Evolutionary conservation across 768 basidiomycete species (phyloP).

Genomic region (Pholiota molesta): DNA sequence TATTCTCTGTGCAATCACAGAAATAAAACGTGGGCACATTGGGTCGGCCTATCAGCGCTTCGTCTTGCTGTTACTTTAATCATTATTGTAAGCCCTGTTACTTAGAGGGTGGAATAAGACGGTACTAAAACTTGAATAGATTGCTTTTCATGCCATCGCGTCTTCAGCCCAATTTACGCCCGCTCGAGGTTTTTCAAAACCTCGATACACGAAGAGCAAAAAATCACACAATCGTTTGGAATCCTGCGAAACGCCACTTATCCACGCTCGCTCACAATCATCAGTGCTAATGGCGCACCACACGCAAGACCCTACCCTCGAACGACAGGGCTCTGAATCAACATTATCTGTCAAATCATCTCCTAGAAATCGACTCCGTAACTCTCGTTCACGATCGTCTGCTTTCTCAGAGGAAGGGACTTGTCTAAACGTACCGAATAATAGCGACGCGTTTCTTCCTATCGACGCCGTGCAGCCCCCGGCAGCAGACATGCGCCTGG

Average conservation of each 20-base stretch:
- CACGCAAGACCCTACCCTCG: slow-evolving; percentile 13
- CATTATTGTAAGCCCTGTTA: slow-evolving; percentile 51
- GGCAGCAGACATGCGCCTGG: slow-evolving; percentile 39
- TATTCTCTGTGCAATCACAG: slow-evolving; percentile 27
- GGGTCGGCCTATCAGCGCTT: slow-evolving; percentile 56
- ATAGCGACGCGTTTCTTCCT: slow-evolving; percentile 19
- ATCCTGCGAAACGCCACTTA: slow-evolving; percentile 20
- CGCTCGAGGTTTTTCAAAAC: slow-evolving; percentile 15
- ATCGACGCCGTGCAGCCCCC: slow-evolving; percentile 9
- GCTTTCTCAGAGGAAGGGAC: slow-evolving; percentile 23
- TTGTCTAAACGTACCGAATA: slow-evolving; percentile 2
- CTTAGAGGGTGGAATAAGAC: background rate
- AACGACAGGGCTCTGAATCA: slow-evolving; percentile 20
- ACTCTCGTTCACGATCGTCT: slow-evolving; percentile 26
- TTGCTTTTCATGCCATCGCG: slow-evolving; percentile 23
- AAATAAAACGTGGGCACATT: slow-evolving; percentile 49
- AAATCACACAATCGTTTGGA: slow-evolving; percentile 25
- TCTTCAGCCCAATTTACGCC: slow-evolving; percentile 24
- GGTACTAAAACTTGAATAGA: slow-evolving; percentile 10
- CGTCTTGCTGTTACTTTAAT: slow-evolving; percentile 55
- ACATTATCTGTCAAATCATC: slow-evolving; percentile 24
- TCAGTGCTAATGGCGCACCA: slow-evolving; percentile 15
- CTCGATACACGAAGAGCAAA: slow-evolving; percentile 19
- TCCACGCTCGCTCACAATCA: slow-evolving; percentile 15
- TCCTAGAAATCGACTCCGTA: slow-evolving; percentile 24